phyloP scores from a whole-genome alignment of 2,329 filamentous ascomycete species.

The Coleophoma cylindrospora region DNA sequence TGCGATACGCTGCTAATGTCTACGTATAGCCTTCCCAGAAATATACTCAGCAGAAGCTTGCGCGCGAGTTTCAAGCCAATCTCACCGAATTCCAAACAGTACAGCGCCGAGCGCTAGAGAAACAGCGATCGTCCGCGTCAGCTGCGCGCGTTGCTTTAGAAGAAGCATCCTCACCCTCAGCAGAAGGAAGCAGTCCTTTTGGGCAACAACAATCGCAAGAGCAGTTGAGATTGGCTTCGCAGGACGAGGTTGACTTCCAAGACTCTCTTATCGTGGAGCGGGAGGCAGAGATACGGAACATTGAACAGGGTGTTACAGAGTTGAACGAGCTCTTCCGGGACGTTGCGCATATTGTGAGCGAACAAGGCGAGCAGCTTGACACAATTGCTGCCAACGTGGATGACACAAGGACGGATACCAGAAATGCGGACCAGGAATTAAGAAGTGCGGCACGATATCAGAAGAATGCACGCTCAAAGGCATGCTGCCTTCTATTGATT shows the following conservation, averaged over 20 bases:
- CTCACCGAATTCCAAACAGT: slow-evolving; percentile 88
- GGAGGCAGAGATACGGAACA: slow-evolving; percentile 94
- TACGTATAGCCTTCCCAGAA: slow-evolving; percentile 76
- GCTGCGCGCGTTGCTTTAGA: slow-evolving; percentile 80
- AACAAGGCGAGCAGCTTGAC: slow-evolving; percentile 86
- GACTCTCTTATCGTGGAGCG: slow-evolving; percentile 93
- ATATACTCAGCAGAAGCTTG: slow-evolving; percentile 93
- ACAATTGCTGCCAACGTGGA: slow-evolving; percentile 87
- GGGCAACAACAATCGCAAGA: slow-evolving; percentile 64
- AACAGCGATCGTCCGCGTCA: slow-evolving; percentile 80
- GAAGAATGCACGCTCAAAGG: slow-evolving; percentile 91
- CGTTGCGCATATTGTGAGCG: slow-evolving; percentile 93
- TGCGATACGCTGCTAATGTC: slow-evolving; percentile 8
- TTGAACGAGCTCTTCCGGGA: slow-evolving; percentile 96
- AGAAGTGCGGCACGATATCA: slow-evolving; percentile 86
- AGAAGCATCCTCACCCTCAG: slow-evolving; percentile 38
- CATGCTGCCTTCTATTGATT: slow-evolving; percentile 86
- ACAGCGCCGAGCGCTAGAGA: slow-evolving; percentile 87
- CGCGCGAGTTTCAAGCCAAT: slow-evolving; percentile 84
- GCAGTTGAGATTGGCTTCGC: slow-evolving; percentile 75
- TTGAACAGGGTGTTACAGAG: slow-evolving; percentile 93
- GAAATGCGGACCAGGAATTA: slow-evolving; percentile 81
- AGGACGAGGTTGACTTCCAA: slow-evolving; percentile 97
- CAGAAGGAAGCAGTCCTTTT: slow-evolving; percentile 29
- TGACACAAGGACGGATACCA: slow-evolving; percentile 73